Evolutionary conservation across 805 yeast genomes (phyloP), one percentile per base, ranked within the genome.

Genomic region (Grigorovia yakushimaensis): DNA sequence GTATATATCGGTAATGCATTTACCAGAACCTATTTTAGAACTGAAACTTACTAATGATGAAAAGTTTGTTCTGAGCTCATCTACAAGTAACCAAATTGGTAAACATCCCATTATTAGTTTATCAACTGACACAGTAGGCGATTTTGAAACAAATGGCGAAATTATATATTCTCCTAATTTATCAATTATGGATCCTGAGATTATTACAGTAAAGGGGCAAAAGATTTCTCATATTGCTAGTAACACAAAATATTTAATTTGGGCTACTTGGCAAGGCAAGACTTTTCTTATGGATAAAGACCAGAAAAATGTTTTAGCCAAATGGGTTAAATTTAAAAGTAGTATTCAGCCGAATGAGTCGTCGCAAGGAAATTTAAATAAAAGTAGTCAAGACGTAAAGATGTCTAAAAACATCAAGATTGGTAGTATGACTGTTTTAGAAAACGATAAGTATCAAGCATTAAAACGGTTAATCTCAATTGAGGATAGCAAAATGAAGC

Each of bases 21-120:
- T 52, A 24, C 66, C 66, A 15, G 52, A 62, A 11, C 66, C 66
- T 6, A 54, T 62, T 7, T 47, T 64, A 13, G 56, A 54, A 44
- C 35, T 60, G 24, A 36, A 48, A 7, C 40, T 36, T 3, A 15
- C 46, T 23, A 22, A 30, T 10, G 41, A 49, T 6, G 44, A 43
- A 4, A 44, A 39, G 7, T 27, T 19, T n/a, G 35, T 61, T 7
- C 42, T 57, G 13, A 56, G 62, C 41, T 49, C 57, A 4, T 61
- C 67, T 1, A 56, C 47, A 19, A 37, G 20, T 40, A 45, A 35
- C 23, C 33, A 33, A n/a, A 27, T 45, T 5, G 44, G 24, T 18
- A 39, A 38, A 11, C 30, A 40, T 36, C 8, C 17, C n/a, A 41
- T 24, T 8, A 9, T 23, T 13, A 3, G 11, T 27, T 8, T 18